A percentile compares a stretch with the other conserved stretches of the same genome.
Conservation (phyloP, 2,329 filamentous ascomycete genomes). For the Nemania sp. region DNA sequence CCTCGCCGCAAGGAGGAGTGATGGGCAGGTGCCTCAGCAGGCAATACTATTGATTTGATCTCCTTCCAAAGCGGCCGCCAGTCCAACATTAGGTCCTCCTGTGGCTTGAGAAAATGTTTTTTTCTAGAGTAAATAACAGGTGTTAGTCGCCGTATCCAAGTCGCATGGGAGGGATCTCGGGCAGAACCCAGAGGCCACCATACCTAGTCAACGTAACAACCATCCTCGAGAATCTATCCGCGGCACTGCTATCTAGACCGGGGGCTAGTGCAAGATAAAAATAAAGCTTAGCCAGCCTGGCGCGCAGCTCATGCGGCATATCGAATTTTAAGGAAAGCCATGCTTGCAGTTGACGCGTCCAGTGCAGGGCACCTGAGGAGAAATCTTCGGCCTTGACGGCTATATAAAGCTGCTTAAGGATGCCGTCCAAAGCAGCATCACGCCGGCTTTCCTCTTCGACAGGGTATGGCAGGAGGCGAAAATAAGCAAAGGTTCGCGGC, state of each 20-base stretch:
- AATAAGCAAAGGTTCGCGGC: conserved; percentile 91
- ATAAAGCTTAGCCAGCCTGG: conserved; percentile 85
- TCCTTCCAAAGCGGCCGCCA: conserved; percentile 94
- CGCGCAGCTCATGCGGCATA: conserved; percentile 80
- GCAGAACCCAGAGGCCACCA: too few relatives aligned
- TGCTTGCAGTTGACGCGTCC: conserved; percentile 92
- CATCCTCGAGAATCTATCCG: conserved; percentile 95
- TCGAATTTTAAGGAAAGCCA: conserved; percentile 99
- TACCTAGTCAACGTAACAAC: conserved; percentile 96
- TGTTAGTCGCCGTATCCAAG: too few relatives aligned
- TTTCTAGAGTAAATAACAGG: too few relatives aligned
- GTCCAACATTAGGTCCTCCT: conserved; percentile 86
- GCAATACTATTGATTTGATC: conserved; percentile 85
- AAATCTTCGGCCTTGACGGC: conserved; percentile 92
- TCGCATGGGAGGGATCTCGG: too few relatives aligned
- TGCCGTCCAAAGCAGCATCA: conserved; percentile 79
- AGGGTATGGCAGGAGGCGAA: conserved; percentile 83
- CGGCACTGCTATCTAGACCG: conserved; percentile 77
- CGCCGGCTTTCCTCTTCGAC: conserved; percentile 80
- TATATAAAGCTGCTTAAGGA: conserved; percentile 91
- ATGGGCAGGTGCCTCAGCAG: conserved; percentile 74
- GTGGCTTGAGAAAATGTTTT: conserved; percentile 91
- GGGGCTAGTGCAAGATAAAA: conserved; percentile 92
- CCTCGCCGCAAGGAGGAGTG: conserved; percentile 59
- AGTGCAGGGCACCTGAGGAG: conserved; percentile 88